Conservation (phyloP, 371 early-diverging fungal genomes). For the Nematocida minor region DNA sequence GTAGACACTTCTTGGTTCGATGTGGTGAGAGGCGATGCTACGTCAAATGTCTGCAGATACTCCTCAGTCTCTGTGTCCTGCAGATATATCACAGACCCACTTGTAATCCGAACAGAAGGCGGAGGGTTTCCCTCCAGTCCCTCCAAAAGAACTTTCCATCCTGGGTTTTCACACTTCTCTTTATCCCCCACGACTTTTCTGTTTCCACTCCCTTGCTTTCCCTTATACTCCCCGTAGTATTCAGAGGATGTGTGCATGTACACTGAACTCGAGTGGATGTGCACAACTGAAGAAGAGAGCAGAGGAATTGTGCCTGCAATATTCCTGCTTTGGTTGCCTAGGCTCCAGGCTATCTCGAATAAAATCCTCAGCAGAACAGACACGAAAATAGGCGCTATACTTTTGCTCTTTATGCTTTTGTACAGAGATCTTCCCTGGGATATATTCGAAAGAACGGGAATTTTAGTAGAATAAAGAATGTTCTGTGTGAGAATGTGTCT, state of each 20-base stretch:
- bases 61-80: not conserved
- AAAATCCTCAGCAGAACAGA: not conserved
- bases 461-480: not conserved
- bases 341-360: not conserved
- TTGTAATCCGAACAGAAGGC: not conserved
- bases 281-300: not conserved
- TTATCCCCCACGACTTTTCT: not conserved
- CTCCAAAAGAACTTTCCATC: slow-evolving; percentile 13
- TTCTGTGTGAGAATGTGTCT: not conserved
- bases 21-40: slow-evolving; percentile 26
- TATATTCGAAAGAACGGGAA: not conserved
- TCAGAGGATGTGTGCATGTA: not conserved
- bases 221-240: not conserved
- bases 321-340: not conserved
- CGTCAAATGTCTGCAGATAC: slow-evolving; percentile 18
- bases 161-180: not conserved
- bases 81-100: slow-evolving; percentile 22
- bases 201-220: not conserved
- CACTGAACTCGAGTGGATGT: not conserved
- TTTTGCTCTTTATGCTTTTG: not conserved
- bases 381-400: not conserved
- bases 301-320: not conserved
- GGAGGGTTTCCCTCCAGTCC: slow-evolving; percentile 29
- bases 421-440: not conserved
- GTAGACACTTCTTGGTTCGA: slow-evolving; percentile 36